Percentiles rank a stretch among this genome's conserved stretches.
phyloP scores from a whole-genome alignment of 495 filamentous ascomycete species.

The Lichina pygmaea region DNA sequence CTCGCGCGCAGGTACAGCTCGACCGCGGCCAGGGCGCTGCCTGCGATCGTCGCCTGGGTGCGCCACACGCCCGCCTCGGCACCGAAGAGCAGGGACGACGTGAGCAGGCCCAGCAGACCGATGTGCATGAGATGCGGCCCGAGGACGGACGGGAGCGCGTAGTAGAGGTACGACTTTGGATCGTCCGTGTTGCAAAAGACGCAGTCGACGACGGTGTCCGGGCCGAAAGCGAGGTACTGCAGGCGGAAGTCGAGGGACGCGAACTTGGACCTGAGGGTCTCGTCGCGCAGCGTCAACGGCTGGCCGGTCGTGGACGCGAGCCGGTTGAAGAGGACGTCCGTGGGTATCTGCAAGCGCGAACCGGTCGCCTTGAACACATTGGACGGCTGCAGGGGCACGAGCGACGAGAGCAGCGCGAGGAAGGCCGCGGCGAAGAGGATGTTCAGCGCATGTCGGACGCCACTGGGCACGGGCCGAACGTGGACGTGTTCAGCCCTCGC shows the following conservation, averaged over 20 bases:
- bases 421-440: slow-evolving; percentile 10
- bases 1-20: slow-evolving; percentile 35
- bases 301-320: slow-evolving; percentile 28
- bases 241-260: slow-evolving; percentile 39
- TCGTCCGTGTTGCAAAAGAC: slow-evolving; percentile 61
- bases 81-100: slow-evolving; percentile 24
- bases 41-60: slow-evolving; percentile 33
- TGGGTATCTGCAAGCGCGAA: slow-evolving; percentile 61
- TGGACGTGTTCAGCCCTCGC: slow-evolving; percentile 15
- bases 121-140: slow-evolving; percentile 58
- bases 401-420: slow-evolving; percentile 17
- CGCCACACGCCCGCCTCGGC: slow-evolving; percentile 39
- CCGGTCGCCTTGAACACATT: slow-evolving; percentile 60
- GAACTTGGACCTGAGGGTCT: slow-evolving; percentile 35
- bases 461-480: slow-evolving; percentile 25
- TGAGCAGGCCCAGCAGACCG: slow-evolving; percentile 35
- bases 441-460: slow-evolving; percentile 12
- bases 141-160: slow-evolving; percentile 47
- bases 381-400: slow-evolving; percentile 43
- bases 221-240: slow-evolving; percentile 62
- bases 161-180: slow-evolving; percentile 44
- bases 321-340: slow-evolving; percentile 63
- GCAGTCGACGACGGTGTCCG: slow-evolving; percentile 40
- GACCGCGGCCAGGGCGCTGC: slow-evolving; percentile 24
- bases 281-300: slow-evolving; percentile 34